Percentiles rank a stretch among this genome's conserved stretches.
These are phyloP conservation scores for Candida germanica DNA, from an alignment of 805 yeast genomes.

Conservation along the genomic window DNA sequence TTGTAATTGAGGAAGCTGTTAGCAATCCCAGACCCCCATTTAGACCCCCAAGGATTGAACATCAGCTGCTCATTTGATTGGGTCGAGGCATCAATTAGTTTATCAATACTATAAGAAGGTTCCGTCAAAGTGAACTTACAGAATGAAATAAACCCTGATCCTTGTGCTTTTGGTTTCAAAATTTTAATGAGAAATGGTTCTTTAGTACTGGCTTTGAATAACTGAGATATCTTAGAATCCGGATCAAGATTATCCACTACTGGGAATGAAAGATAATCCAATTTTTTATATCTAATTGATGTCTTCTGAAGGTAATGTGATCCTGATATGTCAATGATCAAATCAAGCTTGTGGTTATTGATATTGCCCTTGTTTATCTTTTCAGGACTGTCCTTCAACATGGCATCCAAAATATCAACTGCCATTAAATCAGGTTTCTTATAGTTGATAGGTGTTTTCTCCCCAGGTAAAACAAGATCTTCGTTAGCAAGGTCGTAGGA, in stretches of 20 bases:
- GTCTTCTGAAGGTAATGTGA: slow-evolving; percentile 34
- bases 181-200: slow-evolving; percentile 34
- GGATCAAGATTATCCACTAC: slow-evolving; percentile 16
- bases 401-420: slow-evolving; percentile 31
- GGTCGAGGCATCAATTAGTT: slow-evolving; percentile 18
- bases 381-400: slow-evolving; percentile 22
- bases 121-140: slow-evolving; percentile 28
- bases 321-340: slow-evolving; percentile 40
- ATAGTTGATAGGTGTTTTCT: slow-evolving; percentile 29
- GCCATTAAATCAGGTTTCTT: slow-evolving; percentile 40
- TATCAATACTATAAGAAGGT: slow-evolving; percentile 36
- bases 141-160: slow-evolving; percentile 32
- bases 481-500: slow-evolving; percentile 33
- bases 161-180: slow-evolving; percentile 34
- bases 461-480: slow-evolving; percentile 35
- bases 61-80: slow-evolving; percentile 15
- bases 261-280: slow-evolving; percentile 31
- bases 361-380: slow-evolving; percentile 19
- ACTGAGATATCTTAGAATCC: slow-evolving; percentile 14
- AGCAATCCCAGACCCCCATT: slow-evolving; percentile 33
- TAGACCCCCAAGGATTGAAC: slow-evolving; percentile 33
- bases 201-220: slow-evolving; percentile 25
- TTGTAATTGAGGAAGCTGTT: slow-evolving; percentile 29
- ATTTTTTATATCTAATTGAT: slow-evolving; percentile 22
- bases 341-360: slow-evolving; percentile 29